These are phyloP conservation scores for Fusarium anguioides DNA, from an alignment of 2,329 filamentous ascomycete species.

Conservation along the genomic window DNA sequence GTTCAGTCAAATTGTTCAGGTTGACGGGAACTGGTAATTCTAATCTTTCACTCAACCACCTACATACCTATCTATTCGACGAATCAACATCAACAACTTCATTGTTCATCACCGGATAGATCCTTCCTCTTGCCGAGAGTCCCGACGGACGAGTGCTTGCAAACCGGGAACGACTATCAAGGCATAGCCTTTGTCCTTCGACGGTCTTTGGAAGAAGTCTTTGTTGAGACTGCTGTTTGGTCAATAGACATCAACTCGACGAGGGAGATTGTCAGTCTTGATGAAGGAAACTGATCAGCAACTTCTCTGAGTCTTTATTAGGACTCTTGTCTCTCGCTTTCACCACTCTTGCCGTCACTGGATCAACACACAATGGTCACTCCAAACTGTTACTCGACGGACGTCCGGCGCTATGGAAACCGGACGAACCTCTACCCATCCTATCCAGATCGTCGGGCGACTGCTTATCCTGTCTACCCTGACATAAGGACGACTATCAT, in stretches of 20 bases:
- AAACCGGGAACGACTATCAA: conserved; percentile 15
- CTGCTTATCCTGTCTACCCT: conserved; percentile 31
- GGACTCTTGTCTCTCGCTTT: conserved; percentile 12
- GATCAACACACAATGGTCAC: conserved; percentile 35
- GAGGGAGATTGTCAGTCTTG: conserved; percentile 9
- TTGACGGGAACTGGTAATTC: conserved; percentile 1
- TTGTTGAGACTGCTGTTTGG: background rate
- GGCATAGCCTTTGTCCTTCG: conserved; percentile 10
- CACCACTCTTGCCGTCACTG: background rate
- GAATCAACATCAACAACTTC: background rate
- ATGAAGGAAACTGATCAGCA: conserved; percentile 18
- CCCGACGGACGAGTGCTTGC: conserved; percentile 34
- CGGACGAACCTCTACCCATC: conserved; percentile 35
- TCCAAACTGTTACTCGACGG: conserved; percentile 34
- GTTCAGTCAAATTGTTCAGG: background rate
- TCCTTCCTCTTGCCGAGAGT: conserved; percentile 8
- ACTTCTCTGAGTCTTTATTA: background rate
- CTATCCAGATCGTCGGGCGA: conserved; percentile 38
- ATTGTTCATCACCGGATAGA: conserved; percentile 7
- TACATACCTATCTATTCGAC: too few relatives aligned
- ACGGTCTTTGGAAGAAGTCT: background rate
- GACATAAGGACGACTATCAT: conserved; percentile 45
- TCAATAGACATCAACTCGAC: conserved; percentile 1
- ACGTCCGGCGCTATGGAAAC: conserved; percentile 31
- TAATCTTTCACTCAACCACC: conserved; percentile 2